Evolutionary conservation across 2,329 filamentous ascomycete genomes (phyloP).

Genomic region (Huntiella moniliformis): DNA sequence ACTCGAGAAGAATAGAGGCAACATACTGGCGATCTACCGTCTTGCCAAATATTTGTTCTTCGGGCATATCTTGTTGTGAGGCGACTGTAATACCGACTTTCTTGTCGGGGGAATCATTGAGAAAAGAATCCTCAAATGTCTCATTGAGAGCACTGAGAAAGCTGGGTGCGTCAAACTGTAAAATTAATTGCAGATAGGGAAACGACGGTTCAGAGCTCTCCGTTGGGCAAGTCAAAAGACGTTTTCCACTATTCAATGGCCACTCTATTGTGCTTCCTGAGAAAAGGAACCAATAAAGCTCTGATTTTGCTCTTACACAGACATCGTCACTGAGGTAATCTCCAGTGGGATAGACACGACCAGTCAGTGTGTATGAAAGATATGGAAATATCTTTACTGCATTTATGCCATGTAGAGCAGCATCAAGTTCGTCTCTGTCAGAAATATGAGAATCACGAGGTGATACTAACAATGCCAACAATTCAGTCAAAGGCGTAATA

Average conservation of each 20-base stretch:
- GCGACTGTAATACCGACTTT: constrained; percentile 31
- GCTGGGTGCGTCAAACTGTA: constrained; percentile 77
- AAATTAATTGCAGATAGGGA: constrained; percentile 63
- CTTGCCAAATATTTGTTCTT: constrained; percentile 47
- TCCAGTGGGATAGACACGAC: constrained; percentile 79
- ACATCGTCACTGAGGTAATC: constrained; percentile 52
- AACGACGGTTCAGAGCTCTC: constrained; percentile 53
- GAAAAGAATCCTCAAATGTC: constrained; percentile 84
- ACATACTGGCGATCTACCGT: constrained; percentile 85
- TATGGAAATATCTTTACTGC: constrained; percentile 90
- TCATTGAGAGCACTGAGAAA: constrained; percentile 93
- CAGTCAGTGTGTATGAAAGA: constrained; percentile 76
- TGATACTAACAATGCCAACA: constrained; percentile 49
- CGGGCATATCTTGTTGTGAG: constrained; percentile 29
- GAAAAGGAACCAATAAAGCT: constrained; percentile 87
- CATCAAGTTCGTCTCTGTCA: constrained; percentile 22
- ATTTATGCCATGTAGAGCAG: constrained; percentile 45
- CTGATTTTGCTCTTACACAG: constrained; percentile 60
- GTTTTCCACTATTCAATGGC: constrained; percentile 44
- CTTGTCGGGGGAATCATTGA: constrained; percentile 61
- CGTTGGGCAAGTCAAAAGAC: constrained; percentile 40
- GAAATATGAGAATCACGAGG: constrained; percentile 31
- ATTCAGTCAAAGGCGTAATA: constrained; percentile 71
- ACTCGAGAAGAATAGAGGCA: constrained; percentile 72
- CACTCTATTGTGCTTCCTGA: constrained; percentile 61